These are phyloP conservation scores for Hypocrella siamensis DNA, from an alignment of 2,329 filamentous ascomycete genomes.

Conservation along the genomic window DNA sequence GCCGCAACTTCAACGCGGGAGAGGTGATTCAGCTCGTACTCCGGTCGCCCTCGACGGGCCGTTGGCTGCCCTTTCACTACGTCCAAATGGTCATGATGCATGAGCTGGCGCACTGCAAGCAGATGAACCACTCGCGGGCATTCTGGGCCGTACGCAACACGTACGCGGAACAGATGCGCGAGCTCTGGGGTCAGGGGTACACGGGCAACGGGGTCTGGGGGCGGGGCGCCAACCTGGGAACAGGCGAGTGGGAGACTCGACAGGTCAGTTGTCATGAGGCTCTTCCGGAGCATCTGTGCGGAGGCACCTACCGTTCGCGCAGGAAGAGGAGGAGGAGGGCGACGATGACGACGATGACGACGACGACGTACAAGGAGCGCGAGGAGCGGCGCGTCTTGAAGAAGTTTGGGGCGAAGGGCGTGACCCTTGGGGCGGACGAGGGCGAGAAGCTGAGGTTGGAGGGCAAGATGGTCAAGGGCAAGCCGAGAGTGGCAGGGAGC, in stretches of 20 bases:
- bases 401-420: conserved; percentile 61
- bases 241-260: conserved; percentile 42
- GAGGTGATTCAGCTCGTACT: conserved; percentile 78
- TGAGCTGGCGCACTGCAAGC: conserved; percentile 73
- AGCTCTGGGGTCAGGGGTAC: conserved; percentile 54
- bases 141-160: conserved; percentile 70
- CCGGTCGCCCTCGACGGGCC: conserved; percentile 44
- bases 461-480: conserved; percentile 44
- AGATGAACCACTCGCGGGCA: conserved; percentile 75
- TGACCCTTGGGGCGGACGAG: conserved; percentile 54
- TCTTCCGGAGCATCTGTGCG: conserved; percentile 60
- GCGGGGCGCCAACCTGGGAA: conserved; percentile 45
- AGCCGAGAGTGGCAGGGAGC: conserved; percentile 60
- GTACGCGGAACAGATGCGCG: conserved; percentile 56
- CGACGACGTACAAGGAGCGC: conserved; percentile 52
- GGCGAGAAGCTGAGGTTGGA: conserved; percentile 47
- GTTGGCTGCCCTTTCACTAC: conserved; percentile 68
- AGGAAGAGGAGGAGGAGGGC: conserved; percentile 39
- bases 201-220: conserved; percentile 78
- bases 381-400: conserved; percentile 57
- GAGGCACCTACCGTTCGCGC: conserved; percentile 57
- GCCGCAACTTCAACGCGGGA: conserved; percentile 80
- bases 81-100: conserved; percentile 96
- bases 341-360: conserved; percentile 36
- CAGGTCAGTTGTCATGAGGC: conserved; percentile 35